phyloP scores from a whole-genome alignment of 441 rosid species.

The Arabidopsis hybrid region DNA sequence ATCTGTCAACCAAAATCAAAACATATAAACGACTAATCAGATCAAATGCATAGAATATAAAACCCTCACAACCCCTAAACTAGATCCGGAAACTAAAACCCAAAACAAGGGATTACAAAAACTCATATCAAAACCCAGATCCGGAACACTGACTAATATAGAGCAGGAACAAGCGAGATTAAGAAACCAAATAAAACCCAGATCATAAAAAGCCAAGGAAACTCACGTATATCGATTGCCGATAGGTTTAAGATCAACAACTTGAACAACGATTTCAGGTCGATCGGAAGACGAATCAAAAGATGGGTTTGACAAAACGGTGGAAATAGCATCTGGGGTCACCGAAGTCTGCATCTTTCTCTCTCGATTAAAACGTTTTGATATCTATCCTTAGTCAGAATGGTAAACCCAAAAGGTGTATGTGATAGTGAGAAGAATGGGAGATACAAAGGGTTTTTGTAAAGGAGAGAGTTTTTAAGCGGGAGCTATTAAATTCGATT shows the following conservation, averaged over 20 bases:
- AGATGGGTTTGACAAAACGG: slow-evolving; percentile 62
- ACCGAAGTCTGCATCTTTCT: slow-evolving; percentile 53
- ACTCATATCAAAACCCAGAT: slow-evolving; percentile 15
- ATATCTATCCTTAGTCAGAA: too few relatives aligned
- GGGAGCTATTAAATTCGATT: slow-evolving; percentile 35
- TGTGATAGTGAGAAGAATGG: not conserved
- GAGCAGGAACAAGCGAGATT: not conserved
- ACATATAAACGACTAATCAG: not conserved
- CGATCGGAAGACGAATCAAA: slow-evolving; percentile 61
- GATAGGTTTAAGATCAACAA: slow-evolving; percentile 75
- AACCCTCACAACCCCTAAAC: not conserved
- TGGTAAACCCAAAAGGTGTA: not conserved
- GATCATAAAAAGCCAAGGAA: not conserved
- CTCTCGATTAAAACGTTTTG: not conserved
- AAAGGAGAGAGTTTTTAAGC: slow-evolving; percentile 19
- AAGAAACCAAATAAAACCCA: not conserved
- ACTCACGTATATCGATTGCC: slow-evolving; percentile 78
- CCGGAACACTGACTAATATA: not conserved
- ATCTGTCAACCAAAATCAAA: slow-evolving; percentile 47
- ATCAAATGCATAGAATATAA: not conserved
- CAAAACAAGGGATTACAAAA: not conserved
- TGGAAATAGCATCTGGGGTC: slow-evolving; percentile 64
- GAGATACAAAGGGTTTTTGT: slow-evolving; percentile 22
- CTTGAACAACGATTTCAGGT: slow-evolving; percentile 69
- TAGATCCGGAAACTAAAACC: not conserved